Evolutionary conservation across 352 stramenopile genomes (phyloP), one percentile per base, ranked within the genome.

Genomic region (Phytophthora uliginosa): DNA sequence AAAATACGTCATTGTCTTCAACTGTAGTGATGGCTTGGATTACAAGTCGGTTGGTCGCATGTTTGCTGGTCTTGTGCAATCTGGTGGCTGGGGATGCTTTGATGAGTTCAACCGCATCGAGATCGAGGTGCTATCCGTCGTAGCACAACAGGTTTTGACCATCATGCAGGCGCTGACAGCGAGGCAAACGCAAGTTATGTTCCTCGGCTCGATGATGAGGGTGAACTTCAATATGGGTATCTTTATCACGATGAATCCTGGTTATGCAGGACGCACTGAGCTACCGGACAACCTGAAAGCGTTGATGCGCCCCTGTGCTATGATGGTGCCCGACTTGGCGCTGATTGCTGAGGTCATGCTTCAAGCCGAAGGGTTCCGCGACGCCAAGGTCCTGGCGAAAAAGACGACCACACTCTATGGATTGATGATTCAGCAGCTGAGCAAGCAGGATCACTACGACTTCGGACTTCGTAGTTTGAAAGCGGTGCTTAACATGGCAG

Each of bases 61-160:
- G 80, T 98, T 99, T 74, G 92, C 88, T 9, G 95, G 95, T 3
- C 82, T 99, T 9, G 94, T 98, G 12, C 95, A 98, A 64, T 97
- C 91, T 18, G 95, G 95, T 15, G 93, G 88, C 31, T 98, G 95
- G 95, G 94, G 93, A 7, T 99, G 95, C 67, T 98, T 98, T 52
- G 95, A 98, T 77, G 95, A 98, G 70, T 99, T 99, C 72, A 98
- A 98, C 64, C 92, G 95, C n/a, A 98, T 98, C 59, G 95, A 98
- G 71, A 98, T 98, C 34, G 95, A 98, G 66, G 95, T 98, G 52
- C 72, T 98, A 5, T 98, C 94, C 7, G 95, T 98, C 24, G 93
- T 99, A 3, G 95, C 95, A 20, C 95, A 97, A 55, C 92, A 98
- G 59, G 90, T 98, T 45, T 62, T 98, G 40, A 97, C 89, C 7